Percentiles rank a stretch among this genome's conserved stretches.
phyloP scores from a whole-genome alignment of 345 rosid species.

The Gossypium longicalyx region DNA sequence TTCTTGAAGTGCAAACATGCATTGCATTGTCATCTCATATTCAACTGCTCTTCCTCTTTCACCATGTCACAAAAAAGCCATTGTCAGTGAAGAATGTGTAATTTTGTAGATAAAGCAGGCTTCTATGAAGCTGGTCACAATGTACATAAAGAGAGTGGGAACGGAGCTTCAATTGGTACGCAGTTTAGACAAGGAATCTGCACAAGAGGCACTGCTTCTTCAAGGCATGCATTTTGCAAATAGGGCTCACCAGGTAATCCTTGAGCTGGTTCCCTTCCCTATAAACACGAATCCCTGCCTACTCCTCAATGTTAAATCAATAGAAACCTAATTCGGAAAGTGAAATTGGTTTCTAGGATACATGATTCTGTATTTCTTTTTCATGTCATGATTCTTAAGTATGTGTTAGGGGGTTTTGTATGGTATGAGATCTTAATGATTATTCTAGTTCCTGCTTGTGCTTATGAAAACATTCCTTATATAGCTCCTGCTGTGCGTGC shows the following conservation, averaged over 20 bases:
- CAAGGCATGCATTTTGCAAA: constrained; percentile 81
- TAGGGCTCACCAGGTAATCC: constrained; percentile 74
- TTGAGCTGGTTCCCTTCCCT: neutral
- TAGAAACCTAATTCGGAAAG: neutral
- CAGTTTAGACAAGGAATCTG: constrained; percentile 53
- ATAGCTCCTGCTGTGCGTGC: constrained; percentile 13
- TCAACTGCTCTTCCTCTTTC: neutral
- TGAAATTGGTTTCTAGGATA: neutral
- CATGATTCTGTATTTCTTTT: neutral
- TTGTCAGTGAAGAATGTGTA: neutral
- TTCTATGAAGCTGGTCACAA: constrained; percentile 65
- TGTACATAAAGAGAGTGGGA: constrained; percentile 74
- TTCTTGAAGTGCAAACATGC: neutral
- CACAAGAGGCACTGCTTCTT: constrained; percentile 68
- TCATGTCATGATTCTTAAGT: neutral
- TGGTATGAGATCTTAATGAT: neutral
- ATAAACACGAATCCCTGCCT: neutral
- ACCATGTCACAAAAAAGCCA: neutral
- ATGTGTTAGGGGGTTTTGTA: neutral
- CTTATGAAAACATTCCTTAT: neutral
- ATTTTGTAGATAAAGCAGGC: constrained; percentile 63
- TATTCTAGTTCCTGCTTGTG: neutral
- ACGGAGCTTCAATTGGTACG: constrained; percentile 57
- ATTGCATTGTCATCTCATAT: neutral
- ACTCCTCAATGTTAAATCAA: neutral